These are phyloP conservation scores for Metschnikowia rubicola DNA, from an alignment of 805 yeast genomes.

Conservation along the genomic window DNA sequence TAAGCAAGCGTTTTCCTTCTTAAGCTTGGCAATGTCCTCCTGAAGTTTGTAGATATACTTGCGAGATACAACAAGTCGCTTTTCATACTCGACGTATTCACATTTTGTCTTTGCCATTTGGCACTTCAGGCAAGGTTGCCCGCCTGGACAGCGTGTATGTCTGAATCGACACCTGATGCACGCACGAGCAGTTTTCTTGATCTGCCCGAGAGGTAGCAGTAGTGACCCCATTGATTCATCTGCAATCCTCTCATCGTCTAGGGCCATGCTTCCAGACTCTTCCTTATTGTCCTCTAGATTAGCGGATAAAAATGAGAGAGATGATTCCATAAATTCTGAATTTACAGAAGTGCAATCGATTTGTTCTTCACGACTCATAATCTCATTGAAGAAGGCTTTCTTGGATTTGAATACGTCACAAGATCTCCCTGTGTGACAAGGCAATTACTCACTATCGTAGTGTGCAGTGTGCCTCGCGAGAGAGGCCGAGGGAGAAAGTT, in stretches of 20 bases:
- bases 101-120: slow-evolving; percentile 52
- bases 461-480: too few relatives aligned
- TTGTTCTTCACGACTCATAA: background rate
- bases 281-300: background rate
- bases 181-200: slow-evolving; percentile 37
- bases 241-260: slow-evolving; percentile 3
- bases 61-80: slow-evolving; percentile 70
- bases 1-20: slow-evolving; percentile 60
- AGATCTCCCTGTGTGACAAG: too few relatives aligned
- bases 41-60: slow-evolving; percentile 65
- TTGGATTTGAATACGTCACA: too few relatives aligned
- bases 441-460: too few relatives aligned
- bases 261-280: slow-evolving; percentile 3
- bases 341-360: background rate
- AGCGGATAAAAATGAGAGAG: background rate
- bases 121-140: slow-evolving; percentile 69
- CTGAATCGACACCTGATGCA: slow-evolving; percentile 69
- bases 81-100: slow-evolving; percentile 69
- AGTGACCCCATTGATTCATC: slow-evolving; percentile 2
- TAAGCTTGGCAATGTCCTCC: slow-evolving; percentile 60
- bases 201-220: slow-evolving; percentile 10
- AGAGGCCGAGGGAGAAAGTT: too few relatives aligned
- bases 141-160: slow-evolving; percentile 77
- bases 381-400: too few relatives aligned
- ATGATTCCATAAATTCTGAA: background rate